These are phyloP conservation scores for Podosphaera xanthii DNA, from an alignment of 2,329 filamentous ascomycete genomes.

Conservation along the genomic window DNA sequence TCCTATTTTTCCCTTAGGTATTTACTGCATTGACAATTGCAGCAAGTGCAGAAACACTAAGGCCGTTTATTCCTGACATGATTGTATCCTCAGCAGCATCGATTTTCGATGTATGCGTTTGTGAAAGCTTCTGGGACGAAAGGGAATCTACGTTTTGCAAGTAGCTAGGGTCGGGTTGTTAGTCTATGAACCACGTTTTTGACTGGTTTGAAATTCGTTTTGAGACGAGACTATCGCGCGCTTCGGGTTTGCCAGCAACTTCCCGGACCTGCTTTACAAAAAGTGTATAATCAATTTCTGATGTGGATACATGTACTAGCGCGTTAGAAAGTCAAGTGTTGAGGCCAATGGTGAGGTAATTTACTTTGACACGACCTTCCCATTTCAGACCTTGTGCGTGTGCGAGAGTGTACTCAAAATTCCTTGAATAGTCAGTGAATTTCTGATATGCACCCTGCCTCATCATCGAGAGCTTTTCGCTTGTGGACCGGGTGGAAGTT, in stretches of 20 bases:
- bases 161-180: too few species aligned
- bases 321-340: background rate
- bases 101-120: background rate
- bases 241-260: background rate
- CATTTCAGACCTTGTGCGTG: background rate
- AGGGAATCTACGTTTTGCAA: too few species aligned
- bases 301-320: background rate
- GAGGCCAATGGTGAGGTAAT: background rate
- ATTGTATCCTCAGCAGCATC: background rate
- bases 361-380: background rate
- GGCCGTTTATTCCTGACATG: background rate
- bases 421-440: background rate
- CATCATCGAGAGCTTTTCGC: background rate
- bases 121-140: too few species aligned
- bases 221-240: background rate
- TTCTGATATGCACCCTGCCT: background rate
- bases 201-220: background rate
- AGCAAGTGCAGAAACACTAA: background rate
- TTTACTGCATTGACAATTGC: background rate
- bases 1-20: too few species aligned
- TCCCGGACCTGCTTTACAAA: background rate
- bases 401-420: background rate
- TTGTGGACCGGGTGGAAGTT: background rate
- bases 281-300: background rate
- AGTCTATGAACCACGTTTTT: background rate